These are phyloP conservation scores for Conticribra weissflogii DNA, from an alignment of 108 stramenopile genomes.

Conservation along the genomic window DNA sequence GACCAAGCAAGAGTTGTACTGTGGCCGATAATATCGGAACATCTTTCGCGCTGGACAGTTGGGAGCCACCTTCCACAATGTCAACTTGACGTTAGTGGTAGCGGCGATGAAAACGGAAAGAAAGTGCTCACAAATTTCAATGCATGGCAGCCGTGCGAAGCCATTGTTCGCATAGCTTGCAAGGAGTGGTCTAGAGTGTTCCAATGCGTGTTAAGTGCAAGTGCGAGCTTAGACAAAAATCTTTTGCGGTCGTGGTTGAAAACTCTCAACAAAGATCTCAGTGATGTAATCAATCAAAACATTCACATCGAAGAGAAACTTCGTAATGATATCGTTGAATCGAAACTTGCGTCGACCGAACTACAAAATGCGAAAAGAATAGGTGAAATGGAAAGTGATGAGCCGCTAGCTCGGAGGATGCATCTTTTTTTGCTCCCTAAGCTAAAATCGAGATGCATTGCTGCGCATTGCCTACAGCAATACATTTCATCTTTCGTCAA, in stretches of 20 bases:
- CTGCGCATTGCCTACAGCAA: conserved; percentile 76
- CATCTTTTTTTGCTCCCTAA: conserved; percentile 54
- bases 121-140: conserved; percentile 20
- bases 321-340: conserved; percentile 37
- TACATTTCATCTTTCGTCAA: conserved; percentile 47
- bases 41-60: conserved; percentile 62
- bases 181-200: conserved; percentile 65
- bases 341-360: conserved; percentile 45
- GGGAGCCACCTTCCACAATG: conserved; percentile 35
- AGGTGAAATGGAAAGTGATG: neutral
- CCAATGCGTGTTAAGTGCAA: conserved; percentile 29
- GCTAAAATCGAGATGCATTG: conserved; percentile 73
- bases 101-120: conserved; percentile 16
- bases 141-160: conserved; percentile 85
- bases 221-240: conserved; percentile 33
- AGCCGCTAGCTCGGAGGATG: conserved; percentile 24
- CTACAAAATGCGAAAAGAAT: neutral
- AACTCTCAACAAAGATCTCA: conserved; percentile 44
- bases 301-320: conserved; percentile 49
- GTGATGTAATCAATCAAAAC: conserved; percentile 45
- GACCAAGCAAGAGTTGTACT: conserved; percentile 55
- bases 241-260: conserved; percentile 55
- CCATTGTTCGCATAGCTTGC: conserved; percentile 74
- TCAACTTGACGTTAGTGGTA: conserved; percentile 16
- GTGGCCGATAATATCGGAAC: conserved; percentile 61